phyloP scores from a whole-genome alignment of 495 filamentous ascomycete species.

The Talaromyces thailandensis region DNA sequence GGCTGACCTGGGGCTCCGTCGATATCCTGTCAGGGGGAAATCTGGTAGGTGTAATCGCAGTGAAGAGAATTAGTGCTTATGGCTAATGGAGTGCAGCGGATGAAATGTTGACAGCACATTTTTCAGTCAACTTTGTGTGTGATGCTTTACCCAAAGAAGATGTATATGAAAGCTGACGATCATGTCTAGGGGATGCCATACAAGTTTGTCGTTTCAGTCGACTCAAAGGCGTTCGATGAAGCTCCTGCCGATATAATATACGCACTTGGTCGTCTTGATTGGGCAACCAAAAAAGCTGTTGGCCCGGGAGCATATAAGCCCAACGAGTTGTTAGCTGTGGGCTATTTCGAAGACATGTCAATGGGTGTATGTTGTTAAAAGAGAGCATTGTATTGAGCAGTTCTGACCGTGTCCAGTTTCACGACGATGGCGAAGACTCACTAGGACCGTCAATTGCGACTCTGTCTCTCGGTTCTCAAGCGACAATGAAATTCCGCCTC shows the following conservation, averaged over 20 bases:
- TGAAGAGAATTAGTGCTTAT: neutral
- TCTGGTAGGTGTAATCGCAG: constrained; percentile 21
- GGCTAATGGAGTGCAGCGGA: neutral
- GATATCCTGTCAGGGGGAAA: constrained; percentile 37
- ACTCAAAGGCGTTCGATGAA: constrained; percentile 52
- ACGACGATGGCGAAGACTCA: constrained; percentile 75
- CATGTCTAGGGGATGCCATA: constrained; percentile 62
- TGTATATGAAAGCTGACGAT: neutral
- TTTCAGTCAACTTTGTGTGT: constrained; percentile 63
- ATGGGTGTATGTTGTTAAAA: constrained; percentile 51
- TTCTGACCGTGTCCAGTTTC: constrained; percentile 47
- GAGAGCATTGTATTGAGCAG: neutral
- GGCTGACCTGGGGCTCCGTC: constrained; percentile 47
- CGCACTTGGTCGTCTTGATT: constrained; percentile 52
- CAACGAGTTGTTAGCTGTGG: constrained; percentile 71
- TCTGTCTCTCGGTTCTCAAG: constrained; percentile 60
- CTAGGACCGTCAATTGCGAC: constrained; percentile 71
- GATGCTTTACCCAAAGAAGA: neutral
- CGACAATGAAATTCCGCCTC: constrained; percentile 60
- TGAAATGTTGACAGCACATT: constrained; percentile 48
- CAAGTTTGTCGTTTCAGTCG: constrained; percentile 65
- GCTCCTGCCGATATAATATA: constrained; percentile 48
- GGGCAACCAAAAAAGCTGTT: constrained; percentile 48
- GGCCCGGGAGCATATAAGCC: constrained; percentile 12
- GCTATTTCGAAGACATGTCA: constrained; percentile 61